phyloP scores from a whole-genome alignment of 2,329 filamentous ascomycete genomes.

The Daldinia sp. region DNA sequence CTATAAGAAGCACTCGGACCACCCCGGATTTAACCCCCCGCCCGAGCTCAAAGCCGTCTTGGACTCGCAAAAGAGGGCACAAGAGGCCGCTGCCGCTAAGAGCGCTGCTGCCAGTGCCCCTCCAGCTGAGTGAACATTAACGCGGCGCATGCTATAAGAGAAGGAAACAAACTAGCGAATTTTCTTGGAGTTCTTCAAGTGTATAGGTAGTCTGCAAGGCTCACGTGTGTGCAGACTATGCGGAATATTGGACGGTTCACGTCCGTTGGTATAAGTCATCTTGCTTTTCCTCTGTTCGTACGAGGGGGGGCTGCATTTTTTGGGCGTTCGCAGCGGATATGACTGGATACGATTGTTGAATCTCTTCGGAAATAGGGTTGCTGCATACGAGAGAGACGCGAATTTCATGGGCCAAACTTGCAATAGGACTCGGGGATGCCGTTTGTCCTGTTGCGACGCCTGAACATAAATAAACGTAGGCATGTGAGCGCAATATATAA shows the following conservation, averaged over 20 bases:
- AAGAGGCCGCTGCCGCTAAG: constrained; percentile 54
- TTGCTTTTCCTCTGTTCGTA: neutral
- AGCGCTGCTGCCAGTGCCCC: constrained; percentile 45
- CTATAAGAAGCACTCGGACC: constrained; percentile 92
- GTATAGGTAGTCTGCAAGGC: neutral
- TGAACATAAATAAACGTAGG: neutral
- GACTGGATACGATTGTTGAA: constrained; percentile 3
- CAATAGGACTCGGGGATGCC: neutral
- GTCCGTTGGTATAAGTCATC: neutral
- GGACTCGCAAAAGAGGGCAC: constrained; percentile 66
- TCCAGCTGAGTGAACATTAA: constrained; percentile 31
- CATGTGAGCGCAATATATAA: constrained; percentile 2
- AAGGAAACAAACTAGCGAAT: constrained; percentile 2
- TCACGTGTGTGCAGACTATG: constrained; percentile 11
- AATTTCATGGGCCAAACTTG: constrained; percentile 16
- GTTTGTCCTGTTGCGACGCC: neutral
- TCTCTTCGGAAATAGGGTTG: constrained; percentile 13
- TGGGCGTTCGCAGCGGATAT: constrained; percentile 34
- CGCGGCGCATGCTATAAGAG: neutral
- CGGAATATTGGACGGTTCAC: constrained; percentile 2
- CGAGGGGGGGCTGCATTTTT: constrained; percentile 32
- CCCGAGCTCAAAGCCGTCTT: constrained; percentile 69
- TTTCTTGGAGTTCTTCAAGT: neutral
- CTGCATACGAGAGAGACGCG: constrained; percentile 14
- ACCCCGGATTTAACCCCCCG: constrained; percentile 80